phyloP scores from a whole-genome alignment of 1,284 basidiomycete species.

The Moesziomyces globuligerus region DNA sequence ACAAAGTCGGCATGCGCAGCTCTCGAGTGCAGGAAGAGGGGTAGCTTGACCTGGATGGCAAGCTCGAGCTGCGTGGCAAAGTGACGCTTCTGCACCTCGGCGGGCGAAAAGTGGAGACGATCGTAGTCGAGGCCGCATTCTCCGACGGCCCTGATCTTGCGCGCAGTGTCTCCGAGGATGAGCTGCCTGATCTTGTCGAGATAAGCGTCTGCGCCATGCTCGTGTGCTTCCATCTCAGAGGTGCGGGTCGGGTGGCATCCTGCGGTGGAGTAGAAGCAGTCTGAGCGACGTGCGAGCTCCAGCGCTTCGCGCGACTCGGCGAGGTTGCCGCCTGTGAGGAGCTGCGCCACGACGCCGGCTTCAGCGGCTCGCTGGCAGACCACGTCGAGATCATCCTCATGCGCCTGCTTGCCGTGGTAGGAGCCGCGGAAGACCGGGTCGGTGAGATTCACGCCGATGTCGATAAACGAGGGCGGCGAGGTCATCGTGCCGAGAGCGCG shows the following conservation, averaged over 20 bases:
- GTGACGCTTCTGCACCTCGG: slow-evolving; percentile 75
- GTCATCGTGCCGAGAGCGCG: background rate
- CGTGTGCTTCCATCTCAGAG: slow-evolving; percentile 76
- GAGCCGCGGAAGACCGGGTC: slow-evolving; percentile 69
- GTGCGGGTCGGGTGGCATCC: slow-evolving; percentile 90
- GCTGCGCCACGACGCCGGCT: slow-evolving; percentile 79
- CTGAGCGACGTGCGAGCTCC: slow-evolving; percentile 73
- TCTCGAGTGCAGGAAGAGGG: slow-evolving; percentile 86
- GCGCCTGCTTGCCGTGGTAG: slow-evolving; percentile 70
- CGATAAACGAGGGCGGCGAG: slow-evolving; percentile 51
- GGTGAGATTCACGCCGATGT: slow-evolving; percentile 71
- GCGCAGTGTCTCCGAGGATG: slow-evolving; percentile 10
- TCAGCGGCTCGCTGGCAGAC: slow-evolving; percentile 74
- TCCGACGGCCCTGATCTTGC: slow-evolving; percentile 73
- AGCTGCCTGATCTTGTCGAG: slow-evolving; percentile 70
- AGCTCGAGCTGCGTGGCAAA: slow-evolving; percentile 79
- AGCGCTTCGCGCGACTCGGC: slow-evolving; percentile 76
- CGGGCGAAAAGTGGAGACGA: slow-evolving; percentile 77
- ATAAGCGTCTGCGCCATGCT: slow-evolving; percentile 74
- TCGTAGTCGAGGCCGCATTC: slow-evolving; percentile 92
- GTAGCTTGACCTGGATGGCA: slow-evolving; percentile 78
- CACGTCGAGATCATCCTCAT: slow-evolving; percentile 74
- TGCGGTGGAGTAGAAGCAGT: slow-evolving; percentile 78
- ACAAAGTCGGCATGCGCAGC: slow-evolving; percentile 76
- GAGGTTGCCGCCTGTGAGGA: slow-evolving; percentile 83